Conservation (phyloP, 306 rosid genomes). For the Vigna trinervia region DNA sequence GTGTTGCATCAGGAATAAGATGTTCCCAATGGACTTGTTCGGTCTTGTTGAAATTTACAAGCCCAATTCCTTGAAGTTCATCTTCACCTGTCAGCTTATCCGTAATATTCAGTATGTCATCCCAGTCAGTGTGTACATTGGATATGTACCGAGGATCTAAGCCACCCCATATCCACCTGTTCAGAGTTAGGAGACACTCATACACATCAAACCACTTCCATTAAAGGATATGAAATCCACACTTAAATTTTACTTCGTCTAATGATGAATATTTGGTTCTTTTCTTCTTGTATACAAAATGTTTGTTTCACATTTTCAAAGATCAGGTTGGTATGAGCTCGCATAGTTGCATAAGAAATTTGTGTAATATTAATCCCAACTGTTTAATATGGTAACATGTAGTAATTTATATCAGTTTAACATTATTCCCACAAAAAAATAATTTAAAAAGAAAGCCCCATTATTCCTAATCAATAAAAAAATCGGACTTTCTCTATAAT, state of each 20-base stretch:
- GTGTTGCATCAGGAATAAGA: constrained; percentile 63
- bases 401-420: too few relatives aligned
- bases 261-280: not conserved
- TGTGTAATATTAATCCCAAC: too few relatives aligned
- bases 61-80: constrained; percentile 76
- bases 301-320: not conserved
- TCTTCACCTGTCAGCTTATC: constrained; percentile 47
- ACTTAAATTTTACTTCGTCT: not conserved
- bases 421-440: too few relatives aligned
- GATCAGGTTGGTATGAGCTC: not conserved
- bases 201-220: not conserved
- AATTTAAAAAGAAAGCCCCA: too few relatives aligned
- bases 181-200: constrained; percentile 36
- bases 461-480: too few relatives aligned
- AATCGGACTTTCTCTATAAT: too few relatives aligned
- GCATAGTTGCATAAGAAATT: not conserved
- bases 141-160: constrained; percentile 67
- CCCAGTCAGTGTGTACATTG: constrained; percentile 59
- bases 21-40: constrained; percentile 69
- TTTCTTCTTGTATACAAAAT: not conserved
- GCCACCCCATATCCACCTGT: constrained; percentile 95
- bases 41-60: constrained; percentile 69
- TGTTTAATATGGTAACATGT: too few relatives aligned
- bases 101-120: constrained; percentile 56
- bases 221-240: not conserved